Evolutionary conservation across 2,329 filamentous ascomycete genomes (phyloP).

Genomic region (Tympanopsis confertula): DNA sequence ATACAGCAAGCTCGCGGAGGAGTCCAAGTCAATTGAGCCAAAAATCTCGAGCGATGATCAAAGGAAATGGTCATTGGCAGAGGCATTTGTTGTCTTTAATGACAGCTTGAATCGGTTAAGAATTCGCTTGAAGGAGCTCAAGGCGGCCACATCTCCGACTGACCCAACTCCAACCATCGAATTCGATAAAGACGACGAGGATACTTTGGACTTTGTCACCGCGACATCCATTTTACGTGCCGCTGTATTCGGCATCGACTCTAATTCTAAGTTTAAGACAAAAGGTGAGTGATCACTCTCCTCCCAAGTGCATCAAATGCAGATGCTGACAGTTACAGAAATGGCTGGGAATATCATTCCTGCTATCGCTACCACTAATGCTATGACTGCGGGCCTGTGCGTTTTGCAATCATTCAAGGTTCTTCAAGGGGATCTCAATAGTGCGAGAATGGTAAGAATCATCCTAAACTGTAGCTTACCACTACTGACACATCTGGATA

Average conservation of each 20-base stretch:
- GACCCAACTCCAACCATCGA: slow-evolving; percentile 38
- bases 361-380: slow-evolving; percentile 66
- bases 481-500: slow-evolving; percentile 2
- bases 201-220: slow-evolving; percentile 63
- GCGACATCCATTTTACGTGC: slow-evolving; percentile 58
- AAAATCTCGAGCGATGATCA: slow-evolving; percentile 39
- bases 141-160: slow-evolving; percentile 19
- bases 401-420: slow-evolving; percentile 64
- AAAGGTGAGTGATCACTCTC: slow-evolving; percentile 30
- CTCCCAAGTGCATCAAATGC: neutral
- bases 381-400: slow-evolving; percentile 60
- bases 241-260: slow-evolving; percentile 52
- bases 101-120: slow-evolving; percentile 52
- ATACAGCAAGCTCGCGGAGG: slow-evolving; percentile 34
- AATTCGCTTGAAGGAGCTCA: slow-evolving; percentile 39
- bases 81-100: slow-evolving; percentile 57
- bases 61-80: slow-evolving; percentile 43
- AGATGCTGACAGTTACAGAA: slow-evolving; percentile 17
- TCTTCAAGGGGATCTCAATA: slow-evolving; percentile 39
- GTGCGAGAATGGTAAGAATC: slow-evolving; percentile 45
- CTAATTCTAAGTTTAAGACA: slow-evolving; percentile 63
- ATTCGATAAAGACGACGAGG: slow-evolving; percentile 67
- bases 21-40: slow-evolving; percentile 27
- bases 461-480: neutral
- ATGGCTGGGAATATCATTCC: slow-evolving; percentile 74